Conservation (phyloP, 805 yeast genomes). For the Yarrowia sp. region DNA sequence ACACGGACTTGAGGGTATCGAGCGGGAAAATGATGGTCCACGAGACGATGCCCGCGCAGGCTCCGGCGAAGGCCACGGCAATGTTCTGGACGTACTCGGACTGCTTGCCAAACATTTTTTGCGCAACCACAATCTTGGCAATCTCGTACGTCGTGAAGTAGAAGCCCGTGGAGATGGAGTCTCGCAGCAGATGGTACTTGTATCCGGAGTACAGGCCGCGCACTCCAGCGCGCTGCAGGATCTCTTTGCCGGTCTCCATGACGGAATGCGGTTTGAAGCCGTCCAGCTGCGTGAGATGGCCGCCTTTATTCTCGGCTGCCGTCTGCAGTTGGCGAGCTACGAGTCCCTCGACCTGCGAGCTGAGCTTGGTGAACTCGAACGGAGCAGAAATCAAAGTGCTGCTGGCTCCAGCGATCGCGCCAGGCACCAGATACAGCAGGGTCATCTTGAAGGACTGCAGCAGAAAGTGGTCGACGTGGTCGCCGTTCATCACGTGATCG, state of each 20-base stretch:
- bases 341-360: slow-evolving; percentile 62
- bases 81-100: slow-evolving; percentile 40
- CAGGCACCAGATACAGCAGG: slow-evolving; percentile 46
- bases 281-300: slow-evolving; percentile 33
- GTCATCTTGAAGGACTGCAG: slow-evolving; percentile 27
- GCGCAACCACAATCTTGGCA: slow-evolving; percentile 51
- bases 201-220: slow-evolving; percentile 71
- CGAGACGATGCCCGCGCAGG: slow-evolving; percentile 67
- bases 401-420: slow-evolving; percentile 62
- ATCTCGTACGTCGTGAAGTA: slow-evolving; percentile 77
- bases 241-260: slow-evolving; percentile 49
- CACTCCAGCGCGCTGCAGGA: slow-evolving; percentile 59
- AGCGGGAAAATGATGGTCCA: slow-evolving; percentile 78
- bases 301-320: slow-evolving; percentile 39
- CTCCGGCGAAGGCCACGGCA: slow-evolving; percentile 70
- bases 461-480: slow-evolving; percentile 20
- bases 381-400: slow-evolving; percentile 63
- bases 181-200: slow-evolving; percentile 64
- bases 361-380: slow-evolving; percentile 78
- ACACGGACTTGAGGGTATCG: slow-evolving; percentile 74
- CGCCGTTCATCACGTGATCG: slow-evolving; percentile 1
- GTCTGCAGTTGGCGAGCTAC: slow-evolving; percentile 39
- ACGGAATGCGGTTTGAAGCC: slow-evolving; percentile 38
- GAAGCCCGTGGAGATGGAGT: slow-evolving; percentile 65
- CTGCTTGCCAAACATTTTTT: slow-evolving; percentile 33